Percentiles rank a stretch among this genome's conserved stretches.
These are phyloP conservation scores for Eimeria falciformis DNA, from an alignment of 169 alveolate genomes.

Conservation along the genomic window DNA sequence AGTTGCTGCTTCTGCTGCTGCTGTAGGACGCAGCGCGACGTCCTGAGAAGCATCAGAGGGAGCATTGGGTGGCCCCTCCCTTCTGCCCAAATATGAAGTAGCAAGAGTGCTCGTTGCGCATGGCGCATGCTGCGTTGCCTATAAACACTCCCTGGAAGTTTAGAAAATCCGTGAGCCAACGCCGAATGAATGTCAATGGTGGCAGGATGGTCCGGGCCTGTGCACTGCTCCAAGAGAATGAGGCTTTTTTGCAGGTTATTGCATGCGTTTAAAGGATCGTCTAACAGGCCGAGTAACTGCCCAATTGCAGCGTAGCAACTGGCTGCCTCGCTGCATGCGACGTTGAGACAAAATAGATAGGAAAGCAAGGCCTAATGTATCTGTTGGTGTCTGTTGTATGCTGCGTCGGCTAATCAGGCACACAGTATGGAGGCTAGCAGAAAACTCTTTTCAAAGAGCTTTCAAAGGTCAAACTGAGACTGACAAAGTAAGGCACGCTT, in stretches of 20 bases:
- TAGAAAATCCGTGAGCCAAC: background rate
- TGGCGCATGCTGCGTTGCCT: background rate
- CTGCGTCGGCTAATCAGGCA: no score
- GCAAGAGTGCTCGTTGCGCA: background rate
- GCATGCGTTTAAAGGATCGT: conserved; percentile 2
- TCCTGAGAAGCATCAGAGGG: background rate
- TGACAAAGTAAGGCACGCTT: no score
- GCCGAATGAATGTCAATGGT: background rate
- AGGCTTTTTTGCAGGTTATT: background rate
- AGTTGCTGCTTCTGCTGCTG: background rate
- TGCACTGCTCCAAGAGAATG: background rate
- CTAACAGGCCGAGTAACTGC: background rate
- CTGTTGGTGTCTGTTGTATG: no score
- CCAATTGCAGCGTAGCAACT: background rate
- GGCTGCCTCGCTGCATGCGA: conserved; percentile 2
- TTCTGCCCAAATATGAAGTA: background rate
- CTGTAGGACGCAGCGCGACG: background rate
- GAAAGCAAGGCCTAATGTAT: no score
- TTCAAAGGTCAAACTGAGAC: no score
- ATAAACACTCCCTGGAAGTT: background rate
- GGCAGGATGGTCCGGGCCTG: background rate
- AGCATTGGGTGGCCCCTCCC: background rate
- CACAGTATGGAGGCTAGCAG: no score
- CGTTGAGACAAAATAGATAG: no score
- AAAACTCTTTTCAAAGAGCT: no score